Evolutionary conservation across 2,329 filamentous ascomycete species (phyloP), one percentile per base, ranked within the genome.

Genomic region (Penicillium sp.): DNA sequence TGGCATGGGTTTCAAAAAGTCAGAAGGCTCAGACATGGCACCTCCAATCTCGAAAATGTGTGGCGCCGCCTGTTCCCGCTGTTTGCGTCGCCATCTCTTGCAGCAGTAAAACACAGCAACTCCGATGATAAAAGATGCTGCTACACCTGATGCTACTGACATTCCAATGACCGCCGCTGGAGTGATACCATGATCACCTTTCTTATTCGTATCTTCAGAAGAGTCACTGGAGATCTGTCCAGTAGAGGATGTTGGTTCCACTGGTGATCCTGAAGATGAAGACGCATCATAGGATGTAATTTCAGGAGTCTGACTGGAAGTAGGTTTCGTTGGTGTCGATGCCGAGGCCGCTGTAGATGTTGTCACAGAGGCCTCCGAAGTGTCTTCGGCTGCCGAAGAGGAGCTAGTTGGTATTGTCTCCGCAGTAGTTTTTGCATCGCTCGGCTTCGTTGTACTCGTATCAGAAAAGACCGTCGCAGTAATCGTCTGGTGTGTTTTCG

Each of bases 21-120:
- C 66, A 3, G 66, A 66, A 29, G 72, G 72, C 49, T 75, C 72
- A 31, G 69, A 62, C 73, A 75, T 75, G 11, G 62, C 53, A 2
- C 73, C 74, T 26, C 73, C 74, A 56, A 75, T 75, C 49, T 76
- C 74, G 45, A 75, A 76, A 39, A 56, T 63, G 39, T 72, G 60
- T 6, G 58, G 62, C 24, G 71, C 58, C 34, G 63, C 59, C 6
- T 58, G 54, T 34, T 60, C 34, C n/a, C 61, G 56, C 7, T 64
- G 59, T 22, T 59, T 67, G 16, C 65, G 65, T 52, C 64, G 68
- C 50, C 68, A 64, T 56, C 61, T 68, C 32, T 68, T 66, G 45
- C 68, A 66, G 40, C 66, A 69, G 51, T 70, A 68, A 34, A 73
- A 68, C 9, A 75, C 60, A 6, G 68, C 61, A 11, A 73, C 64